Evolutionary conservation across 1,284 basidiomycete genomes (phyloP), one percentile per base, ranked within the genome.

Genomic region (Apiotrichum laibachii): DNA sequence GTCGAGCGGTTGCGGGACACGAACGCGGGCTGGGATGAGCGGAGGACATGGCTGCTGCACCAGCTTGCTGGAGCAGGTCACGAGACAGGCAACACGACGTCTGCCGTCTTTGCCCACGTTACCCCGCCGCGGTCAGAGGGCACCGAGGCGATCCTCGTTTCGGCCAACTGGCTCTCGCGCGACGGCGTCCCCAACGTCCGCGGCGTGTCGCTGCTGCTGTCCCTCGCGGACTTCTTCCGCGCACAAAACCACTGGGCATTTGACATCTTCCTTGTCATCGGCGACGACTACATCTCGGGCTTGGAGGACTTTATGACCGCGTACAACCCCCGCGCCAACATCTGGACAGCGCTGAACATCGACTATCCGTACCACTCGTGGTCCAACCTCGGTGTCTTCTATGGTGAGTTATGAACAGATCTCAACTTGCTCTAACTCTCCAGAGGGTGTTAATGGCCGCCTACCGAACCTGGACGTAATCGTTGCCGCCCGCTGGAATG

Each of bases 321-420:
- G 5, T 98, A 96, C 73, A 90, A 96, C 73, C 87, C 85, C 33
- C 89, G 88, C 5, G 81, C 81, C 1, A 87, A 92, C 5, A 89
- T 97, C 47, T 99, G 96, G 96, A 95, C 90, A 2, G 92, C 91
- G 8, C 79, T 99, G 40, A 90, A 90, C 66, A 85, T 99, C 58
- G 96, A 99, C 76, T 99, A 97, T 73, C 92, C 94, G 1, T 89
- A 90, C 1, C 95, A 99, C 76, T 97, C 93, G 0, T 97, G 98
- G 78, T 92, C 89, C 13, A 90, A 95, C 70, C 81, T 99, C 2
- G 92, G 92, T 4, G 79, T 98, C 13, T 95, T 91, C 78, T 91
- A 90, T 77, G 92, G 92, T 91, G 31, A 55, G 86, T 71, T 18
- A 18, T 16, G 15, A 21, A 22, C 9, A 18, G 42, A 3, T 10